A percentile compares a stretch with the other conserved stretches of the same genome.
Evolutionary conservation across 1,139 yeast genomes (phyloP).

Genomic region (Nakaseomyces kungkrabaensis): DNA sequence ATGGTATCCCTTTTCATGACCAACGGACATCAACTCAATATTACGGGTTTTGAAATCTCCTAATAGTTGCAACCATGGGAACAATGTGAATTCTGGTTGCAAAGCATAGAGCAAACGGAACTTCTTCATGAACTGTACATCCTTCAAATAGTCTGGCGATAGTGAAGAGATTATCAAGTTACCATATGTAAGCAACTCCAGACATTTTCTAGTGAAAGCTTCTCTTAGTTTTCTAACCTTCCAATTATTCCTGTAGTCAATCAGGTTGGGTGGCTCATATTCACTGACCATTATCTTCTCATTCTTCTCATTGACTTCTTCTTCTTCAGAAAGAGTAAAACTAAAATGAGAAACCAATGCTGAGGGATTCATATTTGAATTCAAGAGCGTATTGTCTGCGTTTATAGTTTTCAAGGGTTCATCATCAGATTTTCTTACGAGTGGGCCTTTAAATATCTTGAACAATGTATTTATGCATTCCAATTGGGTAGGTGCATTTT

Average conservation of each 20-base stretch:
- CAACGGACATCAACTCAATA: constrained; percentile 5
- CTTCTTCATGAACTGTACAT: constrained; percentile 27
- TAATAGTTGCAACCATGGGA: constrained; percentile 33
- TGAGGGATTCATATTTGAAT: constrained; percentile 45
- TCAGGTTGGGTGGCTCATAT: constrained; percentile 50
- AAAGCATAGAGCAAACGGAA: constrained; percentile 13
- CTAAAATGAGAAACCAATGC: constrained; percentile 40
- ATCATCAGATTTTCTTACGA: constrained; percentile 33
- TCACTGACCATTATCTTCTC: constrained; percentile 22
- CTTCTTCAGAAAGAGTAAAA: constrained; percentile 32
- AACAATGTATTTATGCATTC: constrained; percentile 49
- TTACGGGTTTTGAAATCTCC: constrained; percentile 32
- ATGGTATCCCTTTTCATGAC: constrained; percentile 1
- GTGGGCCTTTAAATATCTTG: constrained; percentile 55
- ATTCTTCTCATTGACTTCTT: constrained; percentile 31
- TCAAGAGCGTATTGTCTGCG: constrained; percentile 39
- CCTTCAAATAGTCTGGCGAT: constrained; percentile 6
- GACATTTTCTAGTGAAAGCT: constrained; percentile 39
- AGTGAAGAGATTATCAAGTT: constrained; percentile 23
- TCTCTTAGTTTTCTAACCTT: constrained; percentile 33
- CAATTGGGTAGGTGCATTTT: constrained; percentile 38
- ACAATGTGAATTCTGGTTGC: constrained; percentile 32
- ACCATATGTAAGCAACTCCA: constrained; percentile 42
- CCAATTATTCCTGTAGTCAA: constrained; percentile 29
- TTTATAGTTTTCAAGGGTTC: constrained; percentile 46